Evolutionary conservation across 2,329 filamentous ascomycete species (phyloP), one percentile per base, ranked within the genome.

Genomic region (Malbranchea cinnamomea): DNA sequence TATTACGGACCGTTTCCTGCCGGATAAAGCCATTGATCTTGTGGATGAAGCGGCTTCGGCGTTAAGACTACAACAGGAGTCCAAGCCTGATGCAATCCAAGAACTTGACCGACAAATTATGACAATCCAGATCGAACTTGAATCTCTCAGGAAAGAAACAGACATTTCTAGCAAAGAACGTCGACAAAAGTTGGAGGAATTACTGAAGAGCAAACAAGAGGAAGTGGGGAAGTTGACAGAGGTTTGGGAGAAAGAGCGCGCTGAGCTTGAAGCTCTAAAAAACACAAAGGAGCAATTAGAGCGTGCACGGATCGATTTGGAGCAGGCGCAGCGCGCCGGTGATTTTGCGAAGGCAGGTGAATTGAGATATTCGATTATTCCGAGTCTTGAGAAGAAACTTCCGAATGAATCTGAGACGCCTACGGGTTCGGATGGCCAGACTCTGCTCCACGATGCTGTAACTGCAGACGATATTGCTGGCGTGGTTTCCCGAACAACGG

Each of bases 41-140:
- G 89, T 98, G 53, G 89, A 95, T 41, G 89, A 95, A 57, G 89
- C 89, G 6, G 85, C 87, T 1, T 91, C 81, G 36, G 83, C 84
- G 13, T 62, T 95, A 6, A 74, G 91, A 25, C 59, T 95, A 18
- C 87, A 95, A 48, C 89, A 95, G 54, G 89, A 98, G 54, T 93
- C 83, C 44, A 95, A 94, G 45, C 89, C 89, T 0, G 89, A 95
- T 43, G 75, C 87, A 6, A 94, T 98, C 19, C 82, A 91, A 59
- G 74, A 78, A 29, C 70, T 95, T 2, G 87, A 95, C 46, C 80
- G 91, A 37, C 82, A 85, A 46, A 93, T 95, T 36, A 91, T 94
- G 72, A 95, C 87, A 0, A 83, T 95, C 9, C 87, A 94, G 49
- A 95, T 98, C 38, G 87, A 98, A 52, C 66, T 95, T 1, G 89